phyloP scores from a whole-genome alignment of 2,329 filamentous ascomycete species.

The Aspergillus jensenii region DNA sequence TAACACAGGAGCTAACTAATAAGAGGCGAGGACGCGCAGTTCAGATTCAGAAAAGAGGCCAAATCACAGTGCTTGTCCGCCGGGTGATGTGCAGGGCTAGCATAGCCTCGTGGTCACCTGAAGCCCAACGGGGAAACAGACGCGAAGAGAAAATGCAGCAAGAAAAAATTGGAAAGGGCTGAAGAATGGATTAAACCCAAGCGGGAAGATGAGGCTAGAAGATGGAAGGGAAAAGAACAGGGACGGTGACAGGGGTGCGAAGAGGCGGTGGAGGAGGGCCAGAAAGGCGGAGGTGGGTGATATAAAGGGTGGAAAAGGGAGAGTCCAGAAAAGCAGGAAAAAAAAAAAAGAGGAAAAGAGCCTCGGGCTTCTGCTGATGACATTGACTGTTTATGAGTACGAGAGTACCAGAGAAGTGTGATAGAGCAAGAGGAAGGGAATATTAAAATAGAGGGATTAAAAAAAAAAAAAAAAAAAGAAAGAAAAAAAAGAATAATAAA shows the following conservation, averaged over 20 bases:
- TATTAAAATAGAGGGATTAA: background rate
- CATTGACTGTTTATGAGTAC: slow-evolving; percentile 20
- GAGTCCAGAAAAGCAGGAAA: slow-evolving; percentile 16
- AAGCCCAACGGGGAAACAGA: slow-evolving; percentile 17
- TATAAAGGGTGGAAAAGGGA: slow-evolving; percentile 12
- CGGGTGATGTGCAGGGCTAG: slow-evolving; percentile 35
- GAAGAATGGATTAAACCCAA: slow-evolving; percentile 15
- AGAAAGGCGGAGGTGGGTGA: slow-evolving; percentile 18
- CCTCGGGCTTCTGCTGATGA: slow-evolving; percentile 28
- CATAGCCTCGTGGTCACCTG: slow-evolving; percentile 32
- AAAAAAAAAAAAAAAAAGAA: background rate
- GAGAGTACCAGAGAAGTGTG: background rate
- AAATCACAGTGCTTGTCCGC: slow-evolving; percentile 20
- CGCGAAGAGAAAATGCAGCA: background rate
- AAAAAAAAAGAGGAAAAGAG: slow-evolving; percentile 20
- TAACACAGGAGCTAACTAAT: slow-evolving; percentile 7
- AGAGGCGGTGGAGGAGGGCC: slow-evolving; percentile 16
- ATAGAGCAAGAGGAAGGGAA: background rate
- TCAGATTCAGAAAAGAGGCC: background rate
- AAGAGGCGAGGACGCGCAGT: slow-evolving; percentile 17
- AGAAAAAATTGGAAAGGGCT: slow-evolving; percentile 5
- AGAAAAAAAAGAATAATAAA: background rate
- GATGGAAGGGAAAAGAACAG: slow-evolving; percentile 11
- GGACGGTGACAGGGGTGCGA: slow-evolving; percentile 13
- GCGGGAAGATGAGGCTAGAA: slow-evolving; percentile 8